Conservation (phyloP, 2,329 filamentous ascomycete species). For the Ceratocystis lukuohia region DNA sequence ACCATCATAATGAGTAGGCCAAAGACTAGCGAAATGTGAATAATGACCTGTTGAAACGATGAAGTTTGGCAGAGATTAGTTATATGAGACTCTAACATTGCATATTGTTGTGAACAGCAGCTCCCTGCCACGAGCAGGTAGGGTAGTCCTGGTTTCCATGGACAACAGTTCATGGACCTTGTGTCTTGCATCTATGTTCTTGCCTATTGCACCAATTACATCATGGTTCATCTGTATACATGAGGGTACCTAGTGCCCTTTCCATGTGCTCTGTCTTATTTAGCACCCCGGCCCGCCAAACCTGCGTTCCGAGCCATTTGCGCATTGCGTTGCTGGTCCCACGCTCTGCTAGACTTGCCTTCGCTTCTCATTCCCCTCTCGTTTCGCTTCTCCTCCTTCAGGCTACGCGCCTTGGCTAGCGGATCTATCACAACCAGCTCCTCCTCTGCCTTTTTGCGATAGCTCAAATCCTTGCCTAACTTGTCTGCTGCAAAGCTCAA, state of each 20-base stretch:
- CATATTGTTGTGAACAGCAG: background rate
- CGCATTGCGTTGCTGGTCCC: conserved; percentile 45
- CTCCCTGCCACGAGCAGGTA: no score
- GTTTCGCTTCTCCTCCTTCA: conserved; percentile 51
- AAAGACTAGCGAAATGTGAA: background rate
- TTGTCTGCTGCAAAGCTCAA: conserved; percentile 81
- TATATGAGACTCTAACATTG: background rate
- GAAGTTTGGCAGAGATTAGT: background rate
- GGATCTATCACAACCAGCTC: conserved; percentile 90
- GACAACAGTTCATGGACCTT: background rate
- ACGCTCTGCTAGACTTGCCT: conserved; percentile 39
- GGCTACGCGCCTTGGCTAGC: conserved; percentile 61
- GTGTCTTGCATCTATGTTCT: no score
- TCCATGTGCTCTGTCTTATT: conserved; percentile 26
- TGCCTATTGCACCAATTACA: no score
- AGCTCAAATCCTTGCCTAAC: conserved; percentile 79
- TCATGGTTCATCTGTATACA: no score
- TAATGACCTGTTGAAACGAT: background rate
- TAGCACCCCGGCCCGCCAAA: conserved; percentile 43
- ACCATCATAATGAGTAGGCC: background rate
- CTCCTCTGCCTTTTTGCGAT: conserved; percentile 82
- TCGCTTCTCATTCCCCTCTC: conserved; percentile 42
- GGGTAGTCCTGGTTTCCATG: background rate
- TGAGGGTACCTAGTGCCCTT: background rate
- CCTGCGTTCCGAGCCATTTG: conserved; percentile 41